Evolutionary conservation across 2,329 filamentous ascomycete species (phyloP).

Genomic region (Periconia macrospinosa): DNA sequence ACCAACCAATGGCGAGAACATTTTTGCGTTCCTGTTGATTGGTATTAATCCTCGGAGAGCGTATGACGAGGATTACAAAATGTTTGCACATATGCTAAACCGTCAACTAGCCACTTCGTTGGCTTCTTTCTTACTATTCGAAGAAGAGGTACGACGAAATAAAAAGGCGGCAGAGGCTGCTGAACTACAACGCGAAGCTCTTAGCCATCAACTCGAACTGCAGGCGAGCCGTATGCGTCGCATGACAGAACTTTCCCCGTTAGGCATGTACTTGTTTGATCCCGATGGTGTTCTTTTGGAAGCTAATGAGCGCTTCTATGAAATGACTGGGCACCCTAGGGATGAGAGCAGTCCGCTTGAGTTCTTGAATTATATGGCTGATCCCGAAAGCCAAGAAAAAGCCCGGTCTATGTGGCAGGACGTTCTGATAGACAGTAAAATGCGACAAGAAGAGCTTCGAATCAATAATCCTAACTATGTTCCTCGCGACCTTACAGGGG

Average conservation of each 20-base stretch:
- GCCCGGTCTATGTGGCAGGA: conserved; percentile 46
- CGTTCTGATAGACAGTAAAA: conserved; percentile 36
- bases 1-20: conserved; percentile 31
- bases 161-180: conserved; percentile 29
- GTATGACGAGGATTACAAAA: conserved; percentile 36
- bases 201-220: conserved; percentile 29
- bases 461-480: conserved; percentile 40
- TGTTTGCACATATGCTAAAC: conserved; percentile 34
- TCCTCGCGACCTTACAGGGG: conserved; percentile 39
- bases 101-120: conserved; percentile 36
- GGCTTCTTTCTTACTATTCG: conserved; percentile 36
- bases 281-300: conserved; percentile 45
- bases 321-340: conserved; percentile 49
- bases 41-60: conserved; percentile 37
- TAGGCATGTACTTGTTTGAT: conserved; percentile 38
- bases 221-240: conserved; percentile 37
- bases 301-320: conserved; percentile 50
- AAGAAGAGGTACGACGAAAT: conserved; percentile 34
- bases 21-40: conserved; percentile 35
- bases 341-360: conserved; percentile 45
- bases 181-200: conserved; percentile 29
- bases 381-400: conserved; percentile 28
- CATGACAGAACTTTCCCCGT: conserved; percentile 37
- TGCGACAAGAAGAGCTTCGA: conserved; percentile 48
- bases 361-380: conserved; percentile 47